Evolutionary conservation across 768 basidiomycete species (phyloP), one percentile per base, ranked within the genome.

Genomic region (Kwoniella dejecticola): DNA sequence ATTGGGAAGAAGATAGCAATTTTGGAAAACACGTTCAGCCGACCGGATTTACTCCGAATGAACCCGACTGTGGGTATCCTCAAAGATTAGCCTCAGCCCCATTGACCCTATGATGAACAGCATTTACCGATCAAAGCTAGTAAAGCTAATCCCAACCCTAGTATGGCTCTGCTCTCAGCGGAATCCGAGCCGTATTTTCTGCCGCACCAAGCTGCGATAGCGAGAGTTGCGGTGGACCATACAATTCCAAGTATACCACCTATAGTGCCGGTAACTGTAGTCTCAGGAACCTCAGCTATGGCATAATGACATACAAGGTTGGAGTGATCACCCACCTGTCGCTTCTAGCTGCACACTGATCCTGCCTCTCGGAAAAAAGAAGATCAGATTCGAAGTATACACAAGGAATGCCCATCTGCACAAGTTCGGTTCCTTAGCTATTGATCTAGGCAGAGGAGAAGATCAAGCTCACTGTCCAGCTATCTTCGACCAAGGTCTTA

Each of bases 1-100:
- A 76, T 69, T 0, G 74, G 67, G 33, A 70, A 69, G 62, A 76
- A 73, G 4, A 76, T 33, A 2, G 46, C 60, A 24, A 76, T 76
- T 21, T 73, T 55, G 15, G 67, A 62, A 13, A 67, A 66, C 2
- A 62, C 61, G 3, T 64, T 67, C 19, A 76, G 50, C 8, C 58
- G 57, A 13, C 68, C 60, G n/a, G 52, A 52, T 33, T 57, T 58
- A 47, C 67, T 73, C 21, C 71, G 36, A 4, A 70, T 45, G 50
- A 71, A 63, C 4, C 71, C 74, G 50, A 59, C 74, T 72, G 38
- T 11, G 48, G 24, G 26, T 31, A 33, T n/a, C 44, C 17, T n/a
- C n/a, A n/a, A n/a, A n/a, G n/a, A 40, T 21, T 42, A 30, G 27
- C 33, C 1, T 44, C 19, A 45, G 47, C 10, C 48, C 15, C n/a